Conservation (phyloP, 78 protist species). For the Dictyostelium discoideum region dicty_2.7 NC_007090.3:2212001-2212500, state of each 20-base stretch:
- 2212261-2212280: background rate
- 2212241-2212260: no score
- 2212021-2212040: background rate
- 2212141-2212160: background rate
- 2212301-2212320: conserved; percentile 17
- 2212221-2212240: no score
- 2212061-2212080: conserved; percentile 16
- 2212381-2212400: background rate
- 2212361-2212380: conserved; percentile 25
- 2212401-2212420: no score
- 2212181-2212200: background rate
- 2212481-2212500: conserved; percentile 70
- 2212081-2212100: conserved; percentile 48
- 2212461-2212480: conserved; percentile 20
- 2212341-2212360: conserved; percentile 10
- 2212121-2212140: background rate
- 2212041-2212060: background rate
- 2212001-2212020: background rate
- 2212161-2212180: background rate
- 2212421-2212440: no score
- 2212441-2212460: background rate
- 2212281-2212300: background rate
- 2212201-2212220: background rate
- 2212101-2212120: conserved; percentile 17
- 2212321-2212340: conserved; percentile 26